Evolutionary conservation across 2,329 filamentous ascomycete species (phyloP).

Genomic region (Monosporascus ibericus): DNA sequence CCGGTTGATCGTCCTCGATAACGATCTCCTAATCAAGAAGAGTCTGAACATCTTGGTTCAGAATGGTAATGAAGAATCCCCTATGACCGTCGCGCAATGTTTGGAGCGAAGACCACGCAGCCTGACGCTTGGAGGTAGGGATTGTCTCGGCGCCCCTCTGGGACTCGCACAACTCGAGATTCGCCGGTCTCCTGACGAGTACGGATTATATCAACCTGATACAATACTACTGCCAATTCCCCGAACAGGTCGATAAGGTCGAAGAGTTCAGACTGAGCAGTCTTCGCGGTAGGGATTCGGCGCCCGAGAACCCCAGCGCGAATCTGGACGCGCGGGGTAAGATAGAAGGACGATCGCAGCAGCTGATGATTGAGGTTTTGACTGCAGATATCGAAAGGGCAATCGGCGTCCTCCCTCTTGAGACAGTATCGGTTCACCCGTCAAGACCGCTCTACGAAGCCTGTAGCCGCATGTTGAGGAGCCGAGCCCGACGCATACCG

Average conservation of each 20-base stretch:
- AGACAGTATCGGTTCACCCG: constrained; percentile 94
- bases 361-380: constrained; percentile 5
- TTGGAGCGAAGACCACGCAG: constrained; percentile 5
- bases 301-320: constrained; percentile 1
- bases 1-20: constrained; percentile 92
- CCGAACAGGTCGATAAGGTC: constrained; percentile 80
- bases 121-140: constrained; percentile 43
- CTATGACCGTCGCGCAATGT: background rate
- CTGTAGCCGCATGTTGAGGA: constrained; percentile 88
- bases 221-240: constrained; percentile 98
- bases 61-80: constrained; percentile 60
- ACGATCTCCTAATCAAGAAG: constrained; percentile 91
- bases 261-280: constrained; percentile 92
- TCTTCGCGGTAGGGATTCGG: constrained; percentile 62
- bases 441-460: constrained; percentile 89
- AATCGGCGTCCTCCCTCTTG: constrained; percentile 82
- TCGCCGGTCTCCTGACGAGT: constrained; percentile 88
- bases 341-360: constrained; percentile 5
- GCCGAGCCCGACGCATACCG: constrained; percentile 86
- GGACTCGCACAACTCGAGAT: constrained; percentile 89
- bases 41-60: constrained; percentile 92
- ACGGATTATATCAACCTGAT: constrained; percentile 99
- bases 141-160: constrained; percentile 97
- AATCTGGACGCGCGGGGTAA: constrained; percentile 6
- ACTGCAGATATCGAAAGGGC: constrained; percentile 83